Percentiles rank a stretch among this genome's conserved stretches.
Evolutionary conservation across 768 basidiomycete species (phyloP).

Genomic region (Xerocomus potaroensis): DNA sequence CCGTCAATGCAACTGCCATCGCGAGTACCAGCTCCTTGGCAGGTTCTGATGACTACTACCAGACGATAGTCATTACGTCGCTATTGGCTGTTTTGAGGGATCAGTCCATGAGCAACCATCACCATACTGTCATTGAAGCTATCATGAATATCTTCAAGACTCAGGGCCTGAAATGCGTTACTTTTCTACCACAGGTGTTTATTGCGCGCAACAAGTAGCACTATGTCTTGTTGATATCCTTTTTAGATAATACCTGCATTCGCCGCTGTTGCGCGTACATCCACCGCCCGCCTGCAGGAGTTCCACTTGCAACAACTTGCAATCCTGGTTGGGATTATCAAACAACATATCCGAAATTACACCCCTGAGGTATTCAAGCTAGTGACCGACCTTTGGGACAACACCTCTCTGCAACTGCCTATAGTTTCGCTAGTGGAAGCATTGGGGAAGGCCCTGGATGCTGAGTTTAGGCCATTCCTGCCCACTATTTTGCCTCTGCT

Average conservation of each 20-base stretch:
- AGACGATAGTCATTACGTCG: constrained; percentile 89
- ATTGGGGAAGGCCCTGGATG: constrained; percentile 88
- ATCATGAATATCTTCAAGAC: constrained; percentile 99
- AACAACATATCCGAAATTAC: constrained; percentile 93
- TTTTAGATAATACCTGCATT: constrained; percentile 91
- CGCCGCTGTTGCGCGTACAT: constrained; percentile 77
- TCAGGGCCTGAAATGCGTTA: constrained; percentile 92
- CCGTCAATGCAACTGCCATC: constrained; percentile 66
- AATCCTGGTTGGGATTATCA: constrained; percentile 93
- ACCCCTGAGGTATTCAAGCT: constrained; percentile 80
- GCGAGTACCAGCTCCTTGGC: constrained; percentile 56
- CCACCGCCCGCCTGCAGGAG: constrained; percentile 80
- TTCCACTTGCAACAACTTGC: constrained; percentile 95
- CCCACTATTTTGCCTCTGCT: constrained; percentile 86
- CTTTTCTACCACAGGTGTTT: constrained; percentile 86
- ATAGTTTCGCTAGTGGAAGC: constrained; percentile 92
- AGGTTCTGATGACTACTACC: constrained; percentile 92
- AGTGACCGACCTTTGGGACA: constrained; percentile 90
- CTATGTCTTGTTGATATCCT: constrained; percentile 7
- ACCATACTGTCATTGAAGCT: constrained; percentile 93
- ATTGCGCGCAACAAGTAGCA: not conserved
- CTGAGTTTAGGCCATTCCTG: constrained; percentile 95
- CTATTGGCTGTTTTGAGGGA: constrained; percentile 87
- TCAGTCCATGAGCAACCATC: constrained; percentile 77
- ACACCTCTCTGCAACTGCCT: constrained; percentile 75